A percentile compares a stretch with the other conserved stretches of the same genome.
Evolutionary conservation across 2,329 filamentous ascomycete species (phyloP).

Genomic region (Diaporthe australafricana): DNA sequence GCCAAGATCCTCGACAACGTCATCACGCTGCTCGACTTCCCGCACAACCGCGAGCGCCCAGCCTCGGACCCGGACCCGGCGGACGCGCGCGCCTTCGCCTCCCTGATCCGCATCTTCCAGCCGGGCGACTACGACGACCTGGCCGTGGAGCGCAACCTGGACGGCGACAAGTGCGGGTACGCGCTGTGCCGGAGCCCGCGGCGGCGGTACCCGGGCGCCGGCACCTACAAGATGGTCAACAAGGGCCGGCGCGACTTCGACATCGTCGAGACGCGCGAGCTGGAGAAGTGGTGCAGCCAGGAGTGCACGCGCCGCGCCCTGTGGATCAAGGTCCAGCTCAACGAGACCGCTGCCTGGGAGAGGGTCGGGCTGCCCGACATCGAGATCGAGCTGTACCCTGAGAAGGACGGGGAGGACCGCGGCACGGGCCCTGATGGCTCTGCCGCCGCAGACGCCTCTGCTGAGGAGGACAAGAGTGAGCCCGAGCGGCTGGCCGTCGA

Average conservation of each 20-base stretch:
- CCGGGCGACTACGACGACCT: constrained; percentile 90
- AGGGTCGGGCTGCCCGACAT: constrained; percentile 69
- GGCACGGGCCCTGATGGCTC: not conserved
- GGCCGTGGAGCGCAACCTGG: constrained; percentile 87
- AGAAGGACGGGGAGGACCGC: constrained; percentile 63
- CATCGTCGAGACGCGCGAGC: constrained; percentile 77
- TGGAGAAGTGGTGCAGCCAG: constrained; percentile 89
- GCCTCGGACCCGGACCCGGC: constrained; percentile 63
- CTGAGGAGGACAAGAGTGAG: constrained; percentile 35
- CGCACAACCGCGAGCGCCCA: constrained; percentile 51
- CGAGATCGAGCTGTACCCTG: constrained; percentile 68
- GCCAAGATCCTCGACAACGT: constrained; percentile 78
- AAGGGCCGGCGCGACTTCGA: constrained; percentile 65
- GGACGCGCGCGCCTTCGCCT: constrained; percentile 75
- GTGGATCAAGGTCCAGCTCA: constrained; percentile 90
- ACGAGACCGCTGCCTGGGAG: constrained; percentile 87
- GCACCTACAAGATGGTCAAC: constrained; percentile 75
- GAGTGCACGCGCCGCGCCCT: constrained; percentile 83
- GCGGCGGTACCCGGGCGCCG: constrained; percentile 64
- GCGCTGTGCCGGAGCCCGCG: constrained; percentile 78
- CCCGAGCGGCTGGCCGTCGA: constrained; percentile 46
- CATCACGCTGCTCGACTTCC: constrained; percentile 75
- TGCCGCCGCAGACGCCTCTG: not conserved
- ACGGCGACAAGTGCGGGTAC: constrained; percentile 92
- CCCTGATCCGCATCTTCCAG: constrained; percentile 79